Evolutionary conservation across 805 yeast genomes (phyloP).

Genomic region (Metschnikowia santaceciliae): DNA sequence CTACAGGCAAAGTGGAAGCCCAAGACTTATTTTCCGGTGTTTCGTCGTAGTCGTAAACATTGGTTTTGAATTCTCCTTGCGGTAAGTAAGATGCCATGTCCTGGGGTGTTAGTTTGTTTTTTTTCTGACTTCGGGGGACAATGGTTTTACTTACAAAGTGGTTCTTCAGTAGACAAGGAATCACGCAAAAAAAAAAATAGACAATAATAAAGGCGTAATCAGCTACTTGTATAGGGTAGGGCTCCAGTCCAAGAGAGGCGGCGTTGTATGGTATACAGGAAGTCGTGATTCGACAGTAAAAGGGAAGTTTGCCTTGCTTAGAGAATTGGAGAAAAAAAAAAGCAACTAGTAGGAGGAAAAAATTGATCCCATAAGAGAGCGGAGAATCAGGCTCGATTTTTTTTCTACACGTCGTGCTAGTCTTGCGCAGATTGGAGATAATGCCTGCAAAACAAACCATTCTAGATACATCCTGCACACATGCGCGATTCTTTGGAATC

Average conservation of each 20-base stretch:
- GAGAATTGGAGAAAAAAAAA: neutral
- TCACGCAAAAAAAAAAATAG: neutral
- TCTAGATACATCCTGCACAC: neutral
- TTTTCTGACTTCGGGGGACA: neutral
- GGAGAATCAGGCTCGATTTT: slow-evolving; percentile 3
- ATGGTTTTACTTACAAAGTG: slow-evolving; percentile 1
- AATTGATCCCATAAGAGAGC: neutral
- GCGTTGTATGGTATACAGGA: neutral
- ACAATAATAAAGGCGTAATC: neutral
- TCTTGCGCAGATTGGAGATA: slow-evolving; percentile 4
- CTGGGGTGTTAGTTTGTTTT: slow-evolving; percentile 6
- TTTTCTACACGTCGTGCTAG: neutral
- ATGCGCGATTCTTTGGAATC: neutral
- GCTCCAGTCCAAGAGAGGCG: neutral
- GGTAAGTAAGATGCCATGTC: slow-evolving; percentile 30
- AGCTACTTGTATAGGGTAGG: slow-evolving; percentile 1
- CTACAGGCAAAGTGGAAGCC: slow-evolving; percentile 85
- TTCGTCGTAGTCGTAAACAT: slow-evolving; percentile 66
- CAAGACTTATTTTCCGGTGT: slow-evolving; percentile 78
- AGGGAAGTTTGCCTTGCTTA: neutral
- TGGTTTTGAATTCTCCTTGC: slow-evolving; percentile 35
- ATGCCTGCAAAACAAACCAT: slow-evolving; percentile 1
- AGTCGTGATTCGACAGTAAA: neutral
- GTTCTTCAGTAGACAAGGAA: neutral
- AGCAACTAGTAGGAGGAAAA: slow-evolving; percentile 1